phyloP scores from a whole-genome alignment of 2,329 filamentous ascomycete genomes.

The Westerdykella sp. region DNA sequence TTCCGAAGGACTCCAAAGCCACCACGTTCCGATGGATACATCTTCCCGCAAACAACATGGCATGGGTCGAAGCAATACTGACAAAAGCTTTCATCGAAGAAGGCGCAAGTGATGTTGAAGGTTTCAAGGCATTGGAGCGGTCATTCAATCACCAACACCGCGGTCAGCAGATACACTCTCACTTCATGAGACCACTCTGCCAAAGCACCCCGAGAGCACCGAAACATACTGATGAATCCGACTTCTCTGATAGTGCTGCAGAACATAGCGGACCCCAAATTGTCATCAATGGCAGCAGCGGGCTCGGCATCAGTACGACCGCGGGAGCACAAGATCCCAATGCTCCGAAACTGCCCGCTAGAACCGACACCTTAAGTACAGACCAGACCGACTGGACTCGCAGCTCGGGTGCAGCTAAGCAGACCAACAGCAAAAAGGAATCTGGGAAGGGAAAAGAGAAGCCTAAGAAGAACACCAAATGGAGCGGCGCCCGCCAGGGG shows the following conservation, averaged over 20 bases:
- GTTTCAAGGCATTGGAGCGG: slow-evolving; percentile 57
- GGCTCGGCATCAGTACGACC: slow-evolving; percentile 21
- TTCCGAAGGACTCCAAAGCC: slow-evolving; percentile 37
- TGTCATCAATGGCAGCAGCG: slow-evolving; percentile 15
- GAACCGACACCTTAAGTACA: slow-evolving; percentile 27
- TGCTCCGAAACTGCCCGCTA: slow-evolving; percentile 18
- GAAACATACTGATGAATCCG: slow-evolving; percentile 27
- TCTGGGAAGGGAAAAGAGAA: slow-evolving; percentile 26
- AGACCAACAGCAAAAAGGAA: slow-evolving; percentile 19
- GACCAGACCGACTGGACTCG: slow-evolving; percentile 29
- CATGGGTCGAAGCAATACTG: slow-evolving; percentile 59
- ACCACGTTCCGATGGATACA: slow-evolving; percentile 44
- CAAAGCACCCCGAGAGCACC: slow-evolving; percentile 41
- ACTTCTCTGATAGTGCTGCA: slow-evolving; percentile 29
- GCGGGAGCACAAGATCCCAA: slow-evolving; percentile 16
- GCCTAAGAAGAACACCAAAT: slow-evolving; percentile 26
- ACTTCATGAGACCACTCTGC: slow-evolving; percentile 57
- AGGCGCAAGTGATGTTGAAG: slow-evolving; percentile 55
- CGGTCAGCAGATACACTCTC: slow-evolving; percentile 52
- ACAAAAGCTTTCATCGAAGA: slow-evolving; percentile 60
- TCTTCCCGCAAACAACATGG: slow-evolving; percentile 47
- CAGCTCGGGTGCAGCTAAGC: slow-evolving; percentile 16
- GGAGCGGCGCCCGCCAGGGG: slow-evolving; percentile 18
- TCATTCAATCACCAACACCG: slow-evolving; percentile 58
- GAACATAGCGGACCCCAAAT: slow-evolving; percentile 25